Percentiles rank a stretch among this genome's conserved stretches.
Evolutionary conservation across 805 yeast species (phyloP).

Genomic region (Candida quercuum): DNA sequence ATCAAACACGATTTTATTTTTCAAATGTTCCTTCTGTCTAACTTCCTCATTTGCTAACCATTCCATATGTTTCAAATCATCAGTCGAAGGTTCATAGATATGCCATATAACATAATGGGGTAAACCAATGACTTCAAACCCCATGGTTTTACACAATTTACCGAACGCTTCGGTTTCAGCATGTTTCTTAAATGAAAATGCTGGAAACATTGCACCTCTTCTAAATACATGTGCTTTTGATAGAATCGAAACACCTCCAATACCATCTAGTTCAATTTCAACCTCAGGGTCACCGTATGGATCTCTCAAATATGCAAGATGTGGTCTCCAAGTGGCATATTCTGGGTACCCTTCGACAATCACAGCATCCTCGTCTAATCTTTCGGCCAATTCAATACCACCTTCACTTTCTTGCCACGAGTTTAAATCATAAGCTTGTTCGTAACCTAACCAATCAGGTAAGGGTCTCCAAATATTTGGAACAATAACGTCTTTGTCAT

Average conservation of each 20-base stretch:
- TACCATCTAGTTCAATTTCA: constrained; percentile 91
- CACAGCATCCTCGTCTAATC: constrained; percentile 87
- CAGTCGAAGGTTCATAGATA: constrained; percentile 90
- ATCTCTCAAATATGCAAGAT: constrained; percentile 88
- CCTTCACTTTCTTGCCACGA: constrained; percentile 87
- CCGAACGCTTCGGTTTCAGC: constrained; percentile 99
- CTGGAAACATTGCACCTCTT: constrained; percentile 91
- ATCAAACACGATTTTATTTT: constrained; percentile 58
- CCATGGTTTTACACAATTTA: constrained; percentile 81
- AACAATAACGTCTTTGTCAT: constrained; percentile 85
- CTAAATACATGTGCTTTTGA: constrained; percentile 84
- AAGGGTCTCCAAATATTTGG: constrained; percentile 93
- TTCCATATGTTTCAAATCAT: constrained; percentile 83
- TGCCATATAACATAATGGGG: constrained; percentile 98
- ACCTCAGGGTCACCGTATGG: constrained; percentile 93
- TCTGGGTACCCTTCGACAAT: constrained; percentile 97
- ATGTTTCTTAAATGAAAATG: constrained; percentile 90
- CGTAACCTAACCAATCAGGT: constrained; percentile 81
- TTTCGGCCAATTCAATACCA: constrained; percentile 69
- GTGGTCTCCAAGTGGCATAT: constrained; percentile 98
- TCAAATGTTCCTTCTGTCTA: constrained; percentile 56
- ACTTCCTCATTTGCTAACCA: constrained; percentile 83
- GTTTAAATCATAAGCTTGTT: constrained; percentile 80
- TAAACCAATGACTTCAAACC: constrained; percentile 78
- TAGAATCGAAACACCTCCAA: constrained; percentile 94